phyloP scores from a whole-genome alignment of 2,329 filamentous ascomycete species.

The Fusarium ramigenum region DNA sequence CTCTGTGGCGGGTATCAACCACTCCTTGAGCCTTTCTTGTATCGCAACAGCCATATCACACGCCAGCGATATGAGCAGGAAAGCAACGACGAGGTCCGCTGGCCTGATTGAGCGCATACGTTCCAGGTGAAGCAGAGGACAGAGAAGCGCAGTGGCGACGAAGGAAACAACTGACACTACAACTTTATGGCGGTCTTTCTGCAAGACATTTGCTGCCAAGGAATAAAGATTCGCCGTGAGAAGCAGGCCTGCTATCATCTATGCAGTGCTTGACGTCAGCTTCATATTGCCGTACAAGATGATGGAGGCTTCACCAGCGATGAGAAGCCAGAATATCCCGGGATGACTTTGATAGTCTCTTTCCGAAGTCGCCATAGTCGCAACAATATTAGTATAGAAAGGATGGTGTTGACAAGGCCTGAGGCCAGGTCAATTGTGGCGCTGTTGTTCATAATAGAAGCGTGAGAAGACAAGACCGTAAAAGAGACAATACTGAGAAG shows the following conservation, averaged over 20 bases:
- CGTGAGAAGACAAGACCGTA: fast-evolving
- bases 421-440: not conserved
- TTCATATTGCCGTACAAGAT: not conserved
- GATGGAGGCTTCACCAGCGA: not conserved
- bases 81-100: not conserved
- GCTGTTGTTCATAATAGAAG: not conserved
- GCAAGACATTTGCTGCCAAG: fast-evolving
- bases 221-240: not conserved
- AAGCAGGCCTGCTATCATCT: not conserved
- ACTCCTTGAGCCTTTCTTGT: fast-evolving
- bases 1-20: fast-evolving
- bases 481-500: too few species aligned
- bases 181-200: fast-evolving
- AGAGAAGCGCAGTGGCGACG: not conserved
- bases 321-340: too few species aligned
- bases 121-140: not conserved
- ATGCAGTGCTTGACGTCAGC: not conserved
- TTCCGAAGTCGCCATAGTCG: not conserved
- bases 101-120: not conserved
- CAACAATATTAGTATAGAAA: not conserved
- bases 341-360: fast-evolving
- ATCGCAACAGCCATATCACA: not conserved
- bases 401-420: fast-evolving
- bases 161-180: not conserved
- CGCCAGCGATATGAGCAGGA: not conserved